phyloP scores from a whole-genome alignment of 352 stramenopile species.

The Blastocystis hominis region DNA sequence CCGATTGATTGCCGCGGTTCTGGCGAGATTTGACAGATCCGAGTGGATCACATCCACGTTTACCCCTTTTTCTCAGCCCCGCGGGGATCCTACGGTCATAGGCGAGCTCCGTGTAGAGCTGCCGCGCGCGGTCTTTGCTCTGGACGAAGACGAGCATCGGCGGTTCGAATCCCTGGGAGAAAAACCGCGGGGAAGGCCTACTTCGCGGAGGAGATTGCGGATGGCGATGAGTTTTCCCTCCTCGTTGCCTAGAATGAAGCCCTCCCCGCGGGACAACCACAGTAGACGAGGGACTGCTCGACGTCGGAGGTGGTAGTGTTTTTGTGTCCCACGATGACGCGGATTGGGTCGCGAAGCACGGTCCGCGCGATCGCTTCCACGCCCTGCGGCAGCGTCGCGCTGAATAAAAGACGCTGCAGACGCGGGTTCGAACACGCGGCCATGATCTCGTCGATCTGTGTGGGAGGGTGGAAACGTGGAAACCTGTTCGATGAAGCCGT shows the following conservation, averaged over 20 bases:
- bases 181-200: conserved; percentile 62
- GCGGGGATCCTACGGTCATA: conserved; percentile 79
- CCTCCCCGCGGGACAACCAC: conserved; percentile 67
- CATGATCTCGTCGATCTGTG: conserved; percentile 94
- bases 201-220: conserved; percentile 76
- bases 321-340: conserved; percentile 81
- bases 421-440: conserved; percentile 71
- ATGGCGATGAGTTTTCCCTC: conserved; percentile 94
- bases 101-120: conserved; percentile 89
- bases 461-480: conserved; percentile 68
- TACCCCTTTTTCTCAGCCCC: background rate
- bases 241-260: conserved; percentile 71
- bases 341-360: conserved; percentile 86
- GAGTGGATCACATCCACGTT: conserved; percentile 92
- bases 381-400: conserved; percentile 83
- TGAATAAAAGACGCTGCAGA: conserved; percentile 85
- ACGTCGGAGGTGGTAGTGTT: conserved; percentile 77
- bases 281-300: conserved; percentile 88
- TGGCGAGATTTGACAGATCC: conserved; percentile 79
- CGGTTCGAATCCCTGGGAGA: conserved; percentile 76
- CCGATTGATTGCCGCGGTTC: conserved; percentile 82
- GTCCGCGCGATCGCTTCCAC: conserved; percentile 87
- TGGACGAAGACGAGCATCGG: conserved; percentile 94
- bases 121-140: conserved; percentile 91
- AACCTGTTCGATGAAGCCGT: conserved; percentile 63